Conservation (phyloP, 306 rosid genomes). For the Dalbergia oliveri region DNA sequence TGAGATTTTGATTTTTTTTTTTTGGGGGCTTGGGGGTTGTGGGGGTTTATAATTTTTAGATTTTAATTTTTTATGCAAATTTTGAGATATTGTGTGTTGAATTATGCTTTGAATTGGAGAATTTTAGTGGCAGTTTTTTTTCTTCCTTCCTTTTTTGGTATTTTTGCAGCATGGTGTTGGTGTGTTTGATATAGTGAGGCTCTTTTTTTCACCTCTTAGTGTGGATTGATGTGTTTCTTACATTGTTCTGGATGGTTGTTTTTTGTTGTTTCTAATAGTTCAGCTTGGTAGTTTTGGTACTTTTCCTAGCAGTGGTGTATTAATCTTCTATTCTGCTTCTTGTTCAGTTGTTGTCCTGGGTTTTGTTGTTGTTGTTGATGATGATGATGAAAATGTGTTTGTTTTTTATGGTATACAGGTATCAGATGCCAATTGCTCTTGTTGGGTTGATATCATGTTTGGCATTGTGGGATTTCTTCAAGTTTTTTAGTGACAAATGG, state of each 20-base stretch:
- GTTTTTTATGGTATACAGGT: conserved; percentile 59
- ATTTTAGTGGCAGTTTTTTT: background rate
- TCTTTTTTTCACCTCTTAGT: background rate
- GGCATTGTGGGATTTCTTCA: conserved; percentile 87
- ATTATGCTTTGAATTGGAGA: background rate
- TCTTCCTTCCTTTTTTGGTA: background rate
- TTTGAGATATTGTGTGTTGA: no score
- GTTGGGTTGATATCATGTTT: conserved; percentile 80
- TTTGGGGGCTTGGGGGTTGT: no score
- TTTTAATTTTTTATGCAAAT: no score
- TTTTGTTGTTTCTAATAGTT: background rate
- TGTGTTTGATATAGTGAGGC: background rate
- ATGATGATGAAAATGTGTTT: conserved; percentile 29
- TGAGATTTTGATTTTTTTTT: no score
- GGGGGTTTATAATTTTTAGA: no score
- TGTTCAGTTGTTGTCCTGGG: background rate
- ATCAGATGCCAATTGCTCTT: conserved; percentile 90
- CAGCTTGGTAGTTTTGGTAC: background rate
- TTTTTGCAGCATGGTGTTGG: background rate
- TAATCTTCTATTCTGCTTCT: no score
- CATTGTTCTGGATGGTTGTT: background rate
- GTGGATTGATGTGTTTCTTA: no score
- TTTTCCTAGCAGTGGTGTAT: background rate
- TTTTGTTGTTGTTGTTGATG: conserved; percentile 19
- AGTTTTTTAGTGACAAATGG: conserved; percentile 71